Evolutionary conservation across 2,329 filamentous ascomycete species (phyloP), one percentile per base, ranked within the genome.

Genomic region (Plenodomus biglobosus): DNA sequence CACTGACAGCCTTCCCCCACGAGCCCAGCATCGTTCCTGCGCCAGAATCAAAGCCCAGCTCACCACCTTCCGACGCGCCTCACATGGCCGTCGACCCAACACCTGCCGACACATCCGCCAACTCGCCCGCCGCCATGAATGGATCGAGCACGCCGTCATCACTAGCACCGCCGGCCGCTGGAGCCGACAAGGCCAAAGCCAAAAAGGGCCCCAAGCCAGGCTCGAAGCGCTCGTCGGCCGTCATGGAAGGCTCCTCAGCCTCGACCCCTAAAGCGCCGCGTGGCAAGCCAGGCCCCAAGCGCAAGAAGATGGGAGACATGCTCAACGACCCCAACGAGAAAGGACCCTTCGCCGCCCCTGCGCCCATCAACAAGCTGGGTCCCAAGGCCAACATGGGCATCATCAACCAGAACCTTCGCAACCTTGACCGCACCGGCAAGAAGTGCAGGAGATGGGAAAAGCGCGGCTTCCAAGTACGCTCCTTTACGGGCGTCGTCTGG

Each of bases 371-470:
- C 74, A 95, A 95, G 72, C 86, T 97, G 20, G 92, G 92, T 3
- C 94, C 94, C 59, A 97, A 96, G 74, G 92, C 92, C 42, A 97
- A 96, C 71, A 89, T 92, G 65, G 94, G 94, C 56, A 92, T 92
- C 50, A 99, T 99, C 80, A 99, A 99, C 69, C 94, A 94, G 45
- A 90, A 90, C 43, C 85, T 99, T 41, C 90, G 94, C 46, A 92
- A 94, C 11, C 87, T 99, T 56, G 94, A 99, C 73, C 86, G 92
- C 52, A 88, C 88, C 7, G 92, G 92, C 59, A 88, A 92, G 66
- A 92, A 94, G 8, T 96, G 92, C 73, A 88, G 92, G 57, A 92
- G 86, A 71, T 99, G 94, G 94, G 80, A 85, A 69, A 89, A 86
- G 72, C 90, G 90, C 55, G 82, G 85, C 46, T 90, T 97, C 69